phyloP scores from a whole-genome alignment of 805 yeast species.

The Barnettozyma salicaria region DNA sequence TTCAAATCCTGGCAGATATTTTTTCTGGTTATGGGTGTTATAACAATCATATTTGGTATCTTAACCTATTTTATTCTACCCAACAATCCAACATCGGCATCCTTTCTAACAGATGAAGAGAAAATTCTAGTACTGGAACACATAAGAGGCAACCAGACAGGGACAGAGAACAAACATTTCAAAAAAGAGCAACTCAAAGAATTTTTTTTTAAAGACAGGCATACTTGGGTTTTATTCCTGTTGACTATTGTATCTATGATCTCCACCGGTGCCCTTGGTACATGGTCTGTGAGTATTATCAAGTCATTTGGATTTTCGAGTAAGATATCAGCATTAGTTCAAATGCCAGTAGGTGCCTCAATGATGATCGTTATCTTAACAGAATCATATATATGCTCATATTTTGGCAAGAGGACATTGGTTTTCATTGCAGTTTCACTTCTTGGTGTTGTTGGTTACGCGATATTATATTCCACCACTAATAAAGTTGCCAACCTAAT shows the following conservation, averaged over 20 bases:
- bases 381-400: constrained; percentile 34
- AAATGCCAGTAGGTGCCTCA: constrained; percentile 52
- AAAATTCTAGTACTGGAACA: constrained; percentile 37
- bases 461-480: constrained; percentile 36
- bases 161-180: constrained; percentile 40
- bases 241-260: constrained; percentile 41
- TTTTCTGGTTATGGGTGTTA: constrained; percentile 48
- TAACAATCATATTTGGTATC: constrained; percentile 46
- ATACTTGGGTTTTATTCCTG: constrained; percentile 44
- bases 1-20: constrained; percentile 57
- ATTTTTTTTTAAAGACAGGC: constrained; percentile 37
- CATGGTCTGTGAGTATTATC: constrained; percentile 33
- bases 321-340: constrained; percentile 41
- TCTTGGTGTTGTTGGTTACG: constrained; percentile 46
- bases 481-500: constrained; percentile 42
- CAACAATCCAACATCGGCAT: constrained; percentile 37
- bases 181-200: constrained; percentile 38
- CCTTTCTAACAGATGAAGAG: constrained; percentile 36
- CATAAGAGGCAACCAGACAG: constrained; percentile 41
- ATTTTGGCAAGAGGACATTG: constrained; percentile 32
- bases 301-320: constrained; percentile 40
- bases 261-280: constrained; percentile 42
- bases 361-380: constrained; percentile 37
- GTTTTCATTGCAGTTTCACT: constrained; percentile 34
- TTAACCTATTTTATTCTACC: constrained; percentile 41